A percentile compares a stretch with the other conserved stretches of the same genome.
phyloP scores from a whole-genome alignment of 208 protist genomes.

The Leishmania tarentolae region DNA sequence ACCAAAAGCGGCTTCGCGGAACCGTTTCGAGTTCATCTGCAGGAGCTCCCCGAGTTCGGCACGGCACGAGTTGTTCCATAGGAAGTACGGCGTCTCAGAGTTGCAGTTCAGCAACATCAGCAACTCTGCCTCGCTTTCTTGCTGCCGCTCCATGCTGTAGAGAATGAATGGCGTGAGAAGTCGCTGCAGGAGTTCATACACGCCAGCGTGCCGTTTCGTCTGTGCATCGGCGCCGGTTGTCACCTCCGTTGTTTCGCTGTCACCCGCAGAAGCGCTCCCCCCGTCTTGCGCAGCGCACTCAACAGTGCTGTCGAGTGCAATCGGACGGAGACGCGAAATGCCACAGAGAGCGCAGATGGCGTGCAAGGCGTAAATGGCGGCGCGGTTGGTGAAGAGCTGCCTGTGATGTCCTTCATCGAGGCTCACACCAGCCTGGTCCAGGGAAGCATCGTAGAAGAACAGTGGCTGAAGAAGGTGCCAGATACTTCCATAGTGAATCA shows the following conservation, averaged over 20 bases:
- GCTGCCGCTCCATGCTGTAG: conserved; percentile 50
- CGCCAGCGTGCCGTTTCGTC: conserved; percentile 38
- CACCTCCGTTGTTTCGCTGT: not conserved
- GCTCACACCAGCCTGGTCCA: conserved; percentile 67
- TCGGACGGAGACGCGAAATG: conserved; percentile 19
- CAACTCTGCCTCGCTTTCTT: conserved; percentile 47
- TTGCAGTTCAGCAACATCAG: conserved; percentile 87
- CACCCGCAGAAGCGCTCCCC: not conserved
- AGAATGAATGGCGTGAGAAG: conserved; percentile 87
- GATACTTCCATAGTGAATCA: conserved; percentile 71
- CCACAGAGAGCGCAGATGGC: conserved; percentile 72
- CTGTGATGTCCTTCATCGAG: conserved; percentile 74
- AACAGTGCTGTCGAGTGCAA: not conserved
- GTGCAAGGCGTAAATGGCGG: conserved; percentile 66
- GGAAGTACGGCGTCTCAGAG: conserved; percentile 81
- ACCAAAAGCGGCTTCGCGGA: conserved; percentile 46
- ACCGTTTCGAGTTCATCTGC: conserved; percentile 47
- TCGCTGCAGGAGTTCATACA: conserved; percentile 52
- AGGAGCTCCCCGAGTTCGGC: conserved; percentile 78
- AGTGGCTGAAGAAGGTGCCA: conserved; percentile 87
- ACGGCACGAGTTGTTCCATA: conserved; percentile 90
- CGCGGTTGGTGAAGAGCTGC: conserved; percentile 84
- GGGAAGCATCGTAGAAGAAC: conserved; percentile 92
- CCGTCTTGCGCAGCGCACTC: not conserved
- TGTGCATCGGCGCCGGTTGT: not conserved